Evolutionary conservation across 768 basidiomycete genomes (phyloP).

Genomic region (Sporobolomyces phaffii): DNA sequence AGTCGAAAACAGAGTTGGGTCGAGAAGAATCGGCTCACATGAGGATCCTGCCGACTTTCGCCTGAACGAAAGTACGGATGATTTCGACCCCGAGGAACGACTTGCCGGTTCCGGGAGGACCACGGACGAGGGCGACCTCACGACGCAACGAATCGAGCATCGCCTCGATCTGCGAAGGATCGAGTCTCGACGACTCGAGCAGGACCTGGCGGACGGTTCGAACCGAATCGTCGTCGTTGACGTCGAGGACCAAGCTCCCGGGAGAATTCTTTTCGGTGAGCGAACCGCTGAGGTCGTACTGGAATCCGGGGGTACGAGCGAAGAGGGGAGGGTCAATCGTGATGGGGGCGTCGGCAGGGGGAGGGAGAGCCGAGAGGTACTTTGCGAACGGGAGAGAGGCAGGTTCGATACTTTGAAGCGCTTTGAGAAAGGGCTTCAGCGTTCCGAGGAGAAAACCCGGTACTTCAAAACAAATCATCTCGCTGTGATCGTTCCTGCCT

Average conservation of each 20-base stretch:
- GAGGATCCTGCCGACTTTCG: constrained; percentile 55
- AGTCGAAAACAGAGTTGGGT: too few relatives aligned
- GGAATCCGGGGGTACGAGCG: constrained; percentile 47
- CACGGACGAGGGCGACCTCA: constrained; percentile 66
- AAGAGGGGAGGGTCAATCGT: constrained; percentile 56
- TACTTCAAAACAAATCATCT: constrained; percentile 55
- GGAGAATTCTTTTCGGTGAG: constrained; percentile 51
- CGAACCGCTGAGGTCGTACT: constrained; percentile 54
- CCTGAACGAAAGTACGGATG: constrained; percentile 59
- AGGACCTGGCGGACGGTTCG: constrained; percentile 52
- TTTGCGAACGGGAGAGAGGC: constrained; percentile 56
- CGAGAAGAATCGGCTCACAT: constrained; percentile 14
- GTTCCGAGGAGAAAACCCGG: constrained; percentile 61
- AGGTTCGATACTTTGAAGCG: constrained; percentile 55
- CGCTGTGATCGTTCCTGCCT: constrained; percentile 26
- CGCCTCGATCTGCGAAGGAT: constrained; percentile 66
- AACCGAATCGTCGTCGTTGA: constrained; percentile 50
- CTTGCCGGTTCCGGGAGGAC: constrained; percentile 72
- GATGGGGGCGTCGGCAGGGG: constrained; percentile 30
- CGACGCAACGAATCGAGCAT: constrained; percentile 58
- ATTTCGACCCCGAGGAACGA: constrained; percentile 58
- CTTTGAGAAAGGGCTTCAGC: constrained; percentile 62
- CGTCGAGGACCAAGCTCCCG: constrained; percentile 48
- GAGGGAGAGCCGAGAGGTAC: constrained; percentile 52
- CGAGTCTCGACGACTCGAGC: constrained; percentile 53